Conservation (phyloP, 768 basidiomycete species). For the Epithele typhae region DNA sequence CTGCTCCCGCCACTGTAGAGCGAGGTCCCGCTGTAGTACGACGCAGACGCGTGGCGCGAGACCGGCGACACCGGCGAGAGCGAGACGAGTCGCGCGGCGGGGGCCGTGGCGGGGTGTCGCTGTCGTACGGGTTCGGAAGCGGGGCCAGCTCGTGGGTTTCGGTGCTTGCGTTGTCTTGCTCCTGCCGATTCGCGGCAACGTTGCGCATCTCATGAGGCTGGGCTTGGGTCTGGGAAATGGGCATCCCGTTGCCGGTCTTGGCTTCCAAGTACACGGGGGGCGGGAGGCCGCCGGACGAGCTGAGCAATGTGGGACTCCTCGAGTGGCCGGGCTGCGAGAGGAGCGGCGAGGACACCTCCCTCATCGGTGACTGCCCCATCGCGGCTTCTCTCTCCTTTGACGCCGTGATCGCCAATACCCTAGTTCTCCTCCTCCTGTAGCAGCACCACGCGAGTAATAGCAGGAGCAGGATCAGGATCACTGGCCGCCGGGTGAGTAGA, state of each 20-base stretch:
- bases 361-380: constrained; percentile 1
- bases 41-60: background rate
- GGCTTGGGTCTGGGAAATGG: no score
- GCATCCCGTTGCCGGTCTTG: no score
- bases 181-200: background rate
- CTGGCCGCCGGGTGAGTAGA: background rate
- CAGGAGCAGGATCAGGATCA: constrained; percentile 8
- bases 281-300: no score
- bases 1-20: background rate
- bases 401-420: background rate
- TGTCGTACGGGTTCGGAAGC: constrained; percentile 14
- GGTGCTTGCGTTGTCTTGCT: background rate
- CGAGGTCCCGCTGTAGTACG: background rate
- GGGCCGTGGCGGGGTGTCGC: constrained; percentile 7
- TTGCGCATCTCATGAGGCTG: background rate
- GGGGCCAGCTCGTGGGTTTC: background rate
- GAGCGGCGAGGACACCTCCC: background rate
- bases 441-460: constrained; percentile 9
- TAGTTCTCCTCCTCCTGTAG: background rate
- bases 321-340: background rate
- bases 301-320: background rate
- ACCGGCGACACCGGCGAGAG: background rate
- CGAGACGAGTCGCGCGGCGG: constrained; percentile 6
- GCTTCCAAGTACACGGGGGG: no score
- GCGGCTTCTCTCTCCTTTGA: background rate